Conservation (phyloP, 176 grass and related monocot species). For the Phragmites australis region DNA sequence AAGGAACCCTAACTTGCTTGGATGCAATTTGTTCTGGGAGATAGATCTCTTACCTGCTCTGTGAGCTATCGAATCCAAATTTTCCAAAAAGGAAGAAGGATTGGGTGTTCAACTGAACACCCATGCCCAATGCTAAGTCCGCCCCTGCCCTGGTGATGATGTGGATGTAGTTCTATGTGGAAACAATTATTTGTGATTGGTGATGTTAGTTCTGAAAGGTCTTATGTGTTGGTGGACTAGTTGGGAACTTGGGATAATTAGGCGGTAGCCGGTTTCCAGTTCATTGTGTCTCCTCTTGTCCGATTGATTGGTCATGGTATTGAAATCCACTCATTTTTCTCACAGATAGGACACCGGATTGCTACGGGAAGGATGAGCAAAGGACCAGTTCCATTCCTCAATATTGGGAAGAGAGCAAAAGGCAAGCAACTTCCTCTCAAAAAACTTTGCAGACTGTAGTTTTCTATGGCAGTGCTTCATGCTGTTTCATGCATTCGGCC, state of each 20-base stretch:
- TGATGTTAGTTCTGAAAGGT: not conserved
- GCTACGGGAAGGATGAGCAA: constrained; percentile 60
- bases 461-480: not conserved
- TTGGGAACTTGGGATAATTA: too few species aligned
- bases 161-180: not conserved
- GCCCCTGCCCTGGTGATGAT: not conserved
- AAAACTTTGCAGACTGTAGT: not conserved
- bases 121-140: not conserved
- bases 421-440: constrained; percentile 34
- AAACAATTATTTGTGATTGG: not conserved
- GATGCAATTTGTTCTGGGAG: too few species aligned
- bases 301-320: not conserved
- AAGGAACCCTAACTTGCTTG: too few species aligned
- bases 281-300: not conserved
- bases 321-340: not conserved
- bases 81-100: not conserved
- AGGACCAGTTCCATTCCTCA: constrained; percentile 59
- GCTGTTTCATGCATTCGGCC: not conserved
- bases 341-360: not conserved
- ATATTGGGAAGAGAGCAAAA: constrained; percentile 72
- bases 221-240: not conserved
- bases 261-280: too few species aligned
- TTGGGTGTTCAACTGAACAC: not conserved
- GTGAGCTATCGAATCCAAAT: too few species aligned
- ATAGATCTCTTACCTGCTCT: too few species aligned